phyloP scores from a whole-genome alignment of 2,329 filamentous ascomycete genomes.

The Microascus cirrosus region DNA sequence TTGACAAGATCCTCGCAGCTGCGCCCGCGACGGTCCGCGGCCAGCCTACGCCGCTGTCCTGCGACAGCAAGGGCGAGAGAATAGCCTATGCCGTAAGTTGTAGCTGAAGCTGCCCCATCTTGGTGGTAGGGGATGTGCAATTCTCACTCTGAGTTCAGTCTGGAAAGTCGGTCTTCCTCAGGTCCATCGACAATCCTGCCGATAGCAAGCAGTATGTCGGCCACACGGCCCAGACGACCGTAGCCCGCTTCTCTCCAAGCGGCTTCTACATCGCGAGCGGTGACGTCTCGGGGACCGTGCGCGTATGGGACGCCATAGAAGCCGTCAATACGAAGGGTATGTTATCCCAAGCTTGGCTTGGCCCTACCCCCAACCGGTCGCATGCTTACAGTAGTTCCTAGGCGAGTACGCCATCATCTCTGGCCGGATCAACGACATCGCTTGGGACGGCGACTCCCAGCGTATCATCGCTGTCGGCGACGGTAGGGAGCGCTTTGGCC shows the following conservation, averaged over 20 bases:
- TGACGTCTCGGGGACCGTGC: conserved; percentile 72
- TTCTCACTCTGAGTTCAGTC: conserved; percentile 40
- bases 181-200: conserved; percentile 83
- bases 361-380: background rate
- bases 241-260: conserved; percentile 87
- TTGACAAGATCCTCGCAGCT: conserved; percentile 70
- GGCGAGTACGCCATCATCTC: conserved; percentile 90
- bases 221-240: conserved; percentile 80
- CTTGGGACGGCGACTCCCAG: conserved; percentile 95
- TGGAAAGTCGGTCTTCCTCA: conserved; percentile 92
- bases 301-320: conserved; percentile 87
- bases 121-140: background rate
- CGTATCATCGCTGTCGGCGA: conserved; percentile 93
- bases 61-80: conserved; percentile 79
- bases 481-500: conserved; percentile 84
- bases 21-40: conserved; percentile 75
- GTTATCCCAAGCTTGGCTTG: background rate
- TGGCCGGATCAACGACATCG: conserved; percentile 89
- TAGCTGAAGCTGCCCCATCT: background rate
- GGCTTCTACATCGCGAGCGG: conserved; percentile 93
- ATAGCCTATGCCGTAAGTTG: conserved; percentile 78
- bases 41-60: conserved; percentile 78
- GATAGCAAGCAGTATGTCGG: conserved; percentile 82
- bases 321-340: conserved; percentile 68
- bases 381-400: conserved; percentile 10